phyloP scores from a whole-genome alignment of 805 yeast genomes.

The Maudiozyma turicensis region DNA sequence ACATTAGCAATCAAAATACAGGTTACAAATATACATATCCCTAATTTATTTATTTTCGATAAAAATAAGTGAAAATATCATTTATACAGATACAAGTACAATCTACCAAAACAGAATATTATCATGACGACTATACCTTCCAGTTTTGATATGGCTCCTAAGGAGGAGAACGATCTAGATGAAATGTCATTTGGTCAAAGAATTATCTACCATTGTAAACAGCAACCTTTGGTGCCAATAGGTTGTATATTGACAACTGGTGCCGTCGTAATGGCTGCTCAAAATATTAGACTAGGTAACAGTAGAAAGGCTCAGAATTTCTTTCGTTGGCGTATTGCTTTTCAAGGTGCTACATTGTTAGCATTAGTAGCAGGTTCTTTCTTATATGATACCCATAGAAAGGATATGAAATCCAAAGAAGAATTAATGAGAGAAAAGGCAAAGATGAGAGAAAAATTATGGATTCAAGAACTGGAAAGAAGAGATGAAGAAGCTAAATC shows the following conservation, averaged over 20 bases:
- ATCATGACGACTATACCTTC: constrained; percentile 27
- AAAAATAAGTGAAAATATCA: background rate
- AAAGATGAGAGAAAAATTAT: constrained; percentile 68
- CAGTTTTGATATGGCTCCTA: constrained; percentile 9
- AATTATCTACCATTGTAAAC: constrained; percentile 53
- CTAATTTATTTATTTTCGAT: too few species aligned
- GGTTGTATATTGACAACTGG: constrained; percentile 72
- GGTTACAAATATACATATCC: too few species aligned
- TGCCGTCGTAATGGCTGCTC: constrained; percentile 72
- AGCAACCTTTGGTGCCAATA: constrained; percentile 84
- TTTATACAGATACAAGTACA: background rate
- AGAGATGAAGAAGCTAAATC: constrained; percentile 65
- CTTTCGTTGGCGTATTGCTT: constrained; percentile 82
- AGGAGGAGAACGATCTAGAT: constrained; percentile 3
- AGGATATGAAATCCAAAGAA: constrained; percentile 44
- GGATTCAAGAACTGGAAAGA: constrained; percentile 88
- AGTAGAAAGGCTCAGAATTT: constrained; percentile 69
- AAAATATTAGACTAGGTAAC: constrained; percentile 64
- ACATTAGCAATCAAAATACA: too few species aligned
- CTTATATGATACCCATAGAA: constrained; percentile 46
- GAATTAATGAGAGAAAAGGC: constrained; percentile 69
- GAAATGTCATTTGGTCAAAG: constrained; percentile 25
- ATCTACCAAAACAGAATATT: background rate
- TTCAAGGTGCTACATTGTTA: constrained; percentile 74
- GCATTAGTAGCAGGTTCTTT: constrained; percentile 78